Evolutionary conservation across 495 filamentous ascomycete genomes (phyloP).

Genomic region (Aspergillus olivimuriae): DNA sequence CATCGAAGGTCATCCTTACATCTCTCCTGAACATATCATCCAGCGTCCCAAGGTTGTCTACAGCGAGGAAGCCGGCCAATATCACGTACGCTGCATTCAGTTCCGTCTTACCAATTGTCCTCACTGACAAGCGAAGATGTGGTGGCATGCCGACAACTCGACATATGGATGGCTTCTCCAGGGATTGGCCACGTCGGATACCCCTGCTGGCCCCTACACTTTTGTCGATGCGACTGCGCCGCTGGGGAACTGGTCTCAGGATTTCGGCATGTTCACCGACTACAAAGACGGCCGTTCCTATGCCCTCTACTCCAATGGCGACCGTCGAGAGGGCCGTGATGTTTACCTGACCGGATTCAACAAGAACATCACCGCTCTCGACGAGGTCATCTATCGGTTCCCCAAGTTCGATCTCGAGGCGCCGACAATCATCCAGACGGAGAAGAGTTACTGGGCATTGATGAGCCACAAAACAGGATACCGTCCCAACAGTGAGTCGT

Average conservation of each 20-base stretch:
- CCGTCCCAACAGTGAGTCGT: slow-evolving; percentile 20
- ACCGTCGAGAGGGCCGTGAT: slow-evolving; percentile 17
- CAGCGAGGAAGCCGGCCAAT: slow-evolving; percentile 16
- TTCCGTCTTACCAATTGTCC: no score
- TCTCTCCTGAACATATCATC: slow-evolving; percentile 17
- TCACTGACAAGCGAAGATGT: slow-evolving; percentile 13
- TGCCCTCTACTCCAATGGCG: slow-evolving; percentile 22
- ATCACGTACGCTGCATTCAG: slow-evolving; percentile 12
- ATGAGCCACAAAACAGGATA: slow-evolving; percentile 28
- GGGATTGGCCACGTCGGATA: slow-evolving; percentile 18
- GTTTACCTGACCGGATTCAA: slow-evolving; percentile 19
- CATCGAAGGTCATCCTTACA: slow-evolving; percentile 17
- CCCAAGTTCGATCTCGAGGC: slow-evolving; percentile 23
- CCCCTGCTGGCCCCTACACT: slow-evolving; percentile 14
- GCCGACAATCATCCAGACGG: slow-evolving; percentile 21
- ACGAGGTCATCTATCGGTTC: slow-evolving; percentile 17
- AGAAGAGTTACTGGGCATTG: slow-evolving; percentile 21
- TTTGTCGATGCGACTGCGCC: slow-evolving; percentile 22
- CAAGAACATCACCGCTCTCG: slow-evolving; percentile 13
- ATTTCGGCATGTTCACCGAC: slow-evolving; percentile 23
- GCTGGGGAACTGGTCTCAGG: slow-evolving; percentile 26
- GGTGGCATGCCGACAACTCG: slow-evolving; percentile 26
- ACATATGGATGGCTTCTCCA: slow-evolving; percentile 20
- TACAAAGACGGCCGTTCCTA: slow-evolving; percentile 18
- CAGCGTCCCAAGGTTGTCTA: slow-evolving; percentile 24